A percentile compares a stretch with the other conserved stretches of the same genome.
Evolutionary conservation across 768 basidiomycete species (phyloP).

Genomic region (Tylopilus subfusipes): DNA sequence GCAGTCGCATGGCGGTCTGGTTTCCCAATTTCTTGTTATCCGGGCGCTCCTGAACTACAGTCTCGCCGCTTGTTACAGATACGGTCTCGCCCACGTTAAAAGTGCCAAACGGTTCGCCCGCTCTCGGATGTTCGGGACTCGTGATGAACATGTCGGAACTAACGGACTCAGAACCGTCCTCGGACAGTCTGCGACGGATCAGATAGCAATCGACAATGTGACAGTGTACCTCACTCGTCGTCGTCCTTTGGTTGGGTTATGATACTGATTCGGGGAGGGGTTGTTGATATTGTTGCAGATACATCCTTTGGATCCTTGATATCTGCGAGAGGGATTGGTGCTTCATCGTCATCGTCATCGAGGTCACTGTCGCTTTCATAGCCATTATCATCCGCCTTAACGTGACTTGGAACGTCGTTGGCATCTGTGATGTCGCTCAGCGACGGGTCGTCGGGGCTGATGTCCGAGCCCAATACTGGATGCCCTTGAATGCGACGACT

Average conservation of each 20-base stretch:
- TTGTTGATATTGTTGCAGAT: neutral
- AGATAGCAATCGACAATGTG: neutral
- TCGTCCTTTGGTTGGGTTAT: neutral
- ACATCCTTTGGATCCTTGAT: neutral
- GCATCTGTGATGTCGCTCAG: slow-evolving; percentile 15
- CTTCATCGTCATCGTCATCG: slow-evolving; percentile 22
- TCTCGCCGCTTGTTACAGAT: neutral
- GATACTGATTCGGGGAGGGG: neutral
- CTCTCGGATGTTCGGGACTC: slow-evolving; percentile 6
- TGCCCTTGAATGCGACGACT: neutral
- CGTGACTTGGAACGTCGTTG: slow-evolving; percentile 7
- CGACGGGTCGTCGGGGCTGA: slow-evolving; percentile 8
- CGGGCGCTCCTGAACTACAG: neutral
- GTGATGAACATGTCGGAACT: slow-evolving; percentile 21
- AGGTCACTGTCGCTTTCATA: slow-evolving; percentile 36
- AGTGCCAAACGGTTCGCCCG: neutral
- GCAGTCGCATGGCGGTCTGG: slow-evolving; percentile 3
- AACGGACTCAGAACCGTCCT: slow-evolving; percentile 11
- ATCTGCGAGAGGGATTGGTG: neutral
- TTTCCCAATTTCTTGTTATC: neutral
- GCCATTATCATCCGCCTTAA: slow-evolving; percentile 24
- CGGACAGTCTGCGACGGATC: slow-evolving; percentile 7
- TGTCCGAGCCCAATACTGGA: slow-evolving; percentile 17
- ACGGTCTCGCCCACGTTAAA: neutral
- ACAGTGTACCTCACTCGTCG: slow-evolving; percentile 3